phyloP scores from a whole-genome alignment of 2,329 filamentous ascomycete species.

The Alternaria triticina region DNA sequence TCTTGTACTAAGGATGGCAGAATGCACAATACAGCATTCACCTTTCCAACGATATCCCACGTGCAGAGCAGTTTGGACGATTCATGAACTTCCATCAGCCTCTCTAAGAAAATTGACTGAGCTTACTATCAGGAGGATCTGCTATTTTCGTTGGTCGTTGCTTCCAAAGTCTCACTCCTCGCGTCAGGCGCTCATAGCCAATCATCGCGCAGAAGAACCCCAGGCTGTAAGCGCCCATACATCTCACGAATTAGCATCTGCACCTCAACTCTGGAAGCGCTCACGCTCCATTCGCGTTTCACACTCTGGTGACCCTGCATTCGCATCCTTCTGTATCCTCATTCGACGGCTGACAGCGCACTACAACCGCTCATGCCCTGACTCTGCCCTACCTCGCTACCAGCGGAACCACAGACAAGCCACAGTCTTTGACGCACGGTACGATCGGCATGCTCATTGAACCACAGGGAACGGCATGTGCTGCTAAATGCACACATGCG shows the following conservation, averaged over 20 bases:
- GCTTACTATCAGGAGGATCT: neutral
- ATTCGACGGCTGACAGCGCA: conserved; percentile 19
- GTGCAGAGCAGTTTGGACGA: neutral
- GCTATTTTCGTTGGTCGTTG: neutral
- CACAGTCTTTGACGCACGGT: conserved; percentile 10
- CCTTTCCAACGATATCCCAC: neutral
- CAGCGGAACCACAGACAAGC: conserved; percentile 9
- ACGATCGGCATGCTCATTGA: conserved; percentile 8
- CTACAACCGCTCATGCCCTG: conserved; percentile 3
- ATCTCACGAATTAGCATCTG: conserved; percentile 30
- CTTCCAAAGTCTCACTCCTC: neutral
- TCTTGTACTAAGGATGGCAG: neutral
- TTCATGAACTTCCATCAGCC: neutral
- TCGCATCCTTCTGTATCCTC: conserved; percentile 7
- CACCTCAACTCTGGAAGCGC: conserved; percentile 34
- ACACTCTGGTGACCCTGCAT: conserved; percentile 26
- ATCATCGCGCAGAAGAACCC: conserved; percentile 11
- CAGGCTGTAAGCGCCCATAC: conserved; percentile 37
- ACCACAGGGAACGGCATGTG: conserved; percentile 6
- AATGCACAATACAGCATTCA: neutral
- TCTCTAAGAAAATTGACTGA: neutral
- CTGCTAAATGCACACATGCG: conserved; percentile 20
- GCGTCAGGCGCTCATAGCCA: conserved; percentile 9
- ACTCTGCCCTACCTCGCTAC: conserved; percentile 4
- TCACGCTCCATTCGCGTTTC: conserved; percentile 32